A percentile compares a stretch with the other conserved stretches of the same genome.
These are phyloP conservation scores for Cucumis hystrix DNA, from an alignment of 306 rosid species.

Conservation along the genomic window DNA sequence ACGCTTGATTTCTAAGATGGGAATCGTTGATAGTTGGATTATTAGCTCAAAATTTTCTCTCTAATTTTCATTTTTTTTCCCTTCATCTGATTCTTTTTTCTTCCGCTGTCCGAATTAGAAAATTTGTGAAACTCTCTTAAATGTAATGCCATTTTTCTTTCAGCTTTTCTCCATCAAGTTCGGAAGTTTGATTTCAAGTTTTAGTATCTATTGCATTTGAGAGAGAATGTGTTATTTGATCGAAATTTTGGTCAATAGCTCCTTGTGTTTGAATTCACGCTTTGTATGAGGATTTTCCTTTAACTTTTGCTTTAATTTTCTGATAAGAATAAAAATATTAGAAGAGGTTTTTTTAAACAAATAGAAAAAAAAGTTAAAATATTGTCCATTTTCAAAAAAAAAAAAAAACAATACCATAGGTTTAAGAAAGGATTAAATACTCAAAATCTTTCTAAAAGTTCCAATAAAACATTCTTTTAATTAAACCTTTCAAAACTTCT, in stretches of 20 bases:
- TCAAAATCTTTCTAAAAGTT: too few species aligned
- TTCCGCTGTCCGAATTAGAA: not conserved
- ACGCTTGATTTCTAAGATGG: conserved; percentile 11
- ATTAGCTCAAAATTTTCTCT: not conserved
- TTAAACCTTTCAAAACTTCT: too few species aligned
- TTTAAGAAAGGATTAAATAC: too few species aligned
- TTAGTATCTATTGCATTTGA: not conserved
- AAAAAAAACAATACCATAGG: too few species aligned
- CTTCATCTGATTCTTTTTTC: not conserved
- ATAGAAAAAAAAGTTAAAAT: too few species aligned
- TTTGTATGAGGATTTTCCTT: not conserved
- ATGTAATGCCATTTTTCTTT: not conserved
- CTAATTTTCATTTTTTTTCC: not conserved
- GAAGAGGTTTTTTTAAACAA: too few species aligned
- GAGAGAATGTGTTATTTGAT: too few species aligned
- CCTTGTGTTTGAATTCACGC: not conserved
- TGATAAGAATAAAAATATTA: too few species aligned
- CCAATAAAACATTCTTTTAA: too few species aligned
- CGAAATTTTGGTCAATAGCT: too few species aligned
- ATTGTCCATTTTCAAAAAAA: too few species aligned
- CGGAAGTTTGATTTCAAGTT: not conserved
- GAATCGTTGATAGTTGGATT: not conserved
- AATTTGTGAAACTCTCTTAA: not conserved
- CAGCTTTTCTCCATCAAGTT: not conserved
- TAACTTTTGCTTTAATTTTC: too few species aligned